These are phyloP conservation scores for Cyathus striatus DNA, from an alignment of 768 basidiomycete genomes.

Conservation along the genomic window DNA sequence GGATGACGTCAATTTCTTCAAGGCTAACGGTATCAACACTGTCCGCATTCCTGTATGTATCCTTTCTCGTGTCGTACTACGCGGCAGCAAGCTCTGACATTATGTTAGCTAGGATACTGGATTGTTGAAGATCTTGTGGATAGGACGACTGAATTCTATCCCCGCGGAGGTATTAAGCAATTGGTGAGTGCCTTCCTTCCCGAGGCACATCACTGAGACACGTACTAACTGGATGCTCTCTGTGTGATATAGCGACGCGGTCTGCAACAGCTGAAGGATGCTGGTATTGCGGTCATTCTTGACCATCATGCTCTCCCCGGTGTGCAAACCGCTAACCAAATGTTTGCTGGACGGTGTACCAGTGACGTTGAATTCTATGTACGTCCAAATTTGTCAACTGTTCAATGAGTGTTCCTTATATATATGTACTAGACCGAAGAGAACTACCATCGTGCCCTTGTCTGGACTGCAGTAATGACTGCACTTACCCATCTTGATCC, in stretches of 20 bases:
- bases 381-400: constrained; percentile 4
- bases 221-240: background rate
- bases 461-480: constrained; percentile 84
- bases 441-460: constrained; percentile 73
- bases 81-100: no score
- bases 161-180: constrained; percentile 62
- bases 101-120: constrained; percentile 71
- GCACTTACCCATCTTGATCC: constrained; percentile 65
- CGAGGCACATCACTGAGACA: background rate
- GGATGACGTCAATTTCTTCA: constrained; percentile 50
- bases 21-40: constrained; percentile 59
- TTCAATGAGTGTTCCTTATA: background rate
- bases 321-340: constrained; percentile 53
- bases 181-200: constrained; percentile 41
- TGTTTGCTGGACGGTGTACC: constrained; percentile 76
- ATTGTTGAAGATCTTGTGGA: constrained; percentile 71
- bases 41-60: constrained; percentile 66
- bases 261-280: constrained; percentile 49
- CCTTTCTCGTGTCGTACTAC: background rate
- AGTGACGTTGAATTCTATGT: constrained; percentile 71
- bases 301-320: constrained; percentile 70
- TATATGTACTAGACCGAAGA: constrained; percentile 42
- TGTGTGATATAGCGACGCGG: constrained; percentile 49
- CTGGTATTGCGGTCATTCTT: constrained; percentile 63
- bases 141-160: constrained; percentile 54